Evolutionary conservation across 768 basidiomycete genomes (phyloP).

Genomic region (Lactarius sp.): DNA sequence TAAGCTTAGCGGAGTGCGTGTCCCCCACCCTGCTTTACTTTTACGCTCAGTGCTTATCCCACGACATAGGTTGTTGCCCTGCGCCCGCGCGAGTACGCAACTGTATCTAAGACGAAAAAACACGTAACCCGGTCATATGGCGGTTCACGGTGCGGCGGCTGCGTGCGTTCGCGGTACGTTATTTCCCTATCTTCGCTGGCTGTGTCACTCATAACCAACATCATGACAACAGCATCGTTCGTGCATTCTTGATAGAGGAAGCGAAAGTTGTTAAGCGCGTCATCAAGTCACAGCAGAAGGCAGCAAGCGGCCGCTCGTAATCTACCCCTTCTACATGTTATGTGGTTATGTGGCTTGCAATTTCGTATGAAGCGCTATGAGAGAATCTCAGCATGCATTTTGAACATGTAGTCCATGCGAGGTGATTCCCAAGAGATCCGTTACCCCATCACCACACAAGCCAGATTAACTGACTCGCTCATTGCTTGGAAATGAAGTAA

Average conservation of each 20-base stretch:
- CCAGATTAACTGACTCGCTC: not conserved
- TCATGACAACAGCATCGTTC: conserved; percentile 70
- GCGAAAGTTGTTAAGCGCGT: conserved; percentile 99
- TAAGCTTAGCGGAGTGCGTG: conserved; percentile 87
- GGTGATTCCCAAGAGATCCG: not conserved
- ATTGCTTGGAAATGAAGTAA: not conserved
- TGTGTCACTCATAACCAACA: not conserved
- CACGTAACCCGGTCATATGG: conserved; percentile 95
- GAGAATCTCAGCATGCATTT: not conserved
- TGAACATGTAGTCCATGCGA: not conserved
- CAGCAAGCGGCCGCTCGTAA: conserved; percentile 27
- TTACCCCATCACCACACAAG: not conserved
- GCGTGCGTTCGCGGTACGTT: conserved; percentile 87
- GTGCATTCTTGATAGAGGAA: conserved; percentile 98
- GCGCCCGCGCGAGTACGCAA: conserved; percentile 92
- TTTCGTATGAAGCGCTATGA: conserved; percentile 7
- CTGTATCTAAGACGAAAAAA: conserved; percentile 96
- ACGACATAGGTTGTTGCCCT: conserved; percentile 78
- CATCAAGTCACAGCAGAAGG: conserved; percentile 82
- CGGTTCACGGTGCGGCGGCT: conserved; percentile 93
- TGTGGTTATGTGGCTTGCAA: conserved; percentile 2
- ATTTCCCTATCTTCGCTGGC: conserved; percentile 6
- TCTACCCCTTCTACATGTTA: not conserved
- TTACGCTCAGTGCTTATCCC: not conserved
- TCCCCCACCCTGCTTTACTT: not conserved